These are phyloP conservation scores for Neofusicoccum laricinum DNA, from an alignment of 2,329 filamentous ascomycete genomes.

Conservation along the genomic window DNA sequence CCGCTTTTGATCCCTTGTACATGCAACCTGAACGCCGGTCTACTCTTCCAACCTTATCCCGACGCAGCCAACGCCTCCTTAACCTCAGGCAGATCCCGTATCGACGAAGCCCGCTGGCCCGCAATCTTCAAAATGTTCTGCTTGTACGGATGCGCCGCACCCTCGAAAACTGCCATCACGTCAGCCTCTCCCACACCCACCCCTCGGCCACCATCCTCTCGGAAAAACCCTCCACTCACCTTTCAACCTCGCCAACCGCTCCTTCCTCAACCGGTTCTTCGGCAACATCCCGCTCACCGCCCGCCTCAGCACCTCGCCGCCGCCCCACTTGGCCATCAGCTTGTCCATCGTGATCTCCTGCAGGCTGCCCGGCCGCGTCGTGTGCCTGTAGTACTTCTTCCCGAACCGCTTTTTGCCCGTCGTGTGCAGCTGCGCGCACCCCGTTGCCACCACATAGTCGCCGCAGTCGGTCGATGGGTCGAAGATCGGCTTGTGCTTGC, in stretches of 20 bases:
- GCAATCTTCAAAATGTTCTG: constrained; percentile 76
- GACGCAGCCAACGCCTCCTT: constrained; percentile 33
- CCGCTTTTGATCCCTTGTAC: constrained; percentile 1
- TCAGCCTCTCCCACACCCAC: not conserved
- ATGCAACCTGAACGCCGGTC: constrained; percentile 13
- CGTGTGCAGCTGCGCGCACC: constrained; percentile 80
- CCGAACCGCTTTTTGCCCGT: constrained; percentile 91
- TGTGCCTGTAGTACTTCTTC: constrained; percentile 96
- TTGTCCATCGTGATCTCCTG: constrained; percentile 90
- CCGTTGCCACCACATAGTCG: constrained; percentile 94
- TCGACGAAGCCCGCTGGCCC: constrained; percentile 43
- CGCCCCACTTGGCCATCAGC: constrained; percentile 91
- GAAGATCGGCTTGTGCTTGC: constrained; percentile 98
- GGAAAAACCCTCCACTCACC: constrained; percentile 40
- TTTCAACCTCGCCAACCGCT: constrained; percentile 83
- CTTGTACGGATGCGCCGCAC: constrained; percentile 87
- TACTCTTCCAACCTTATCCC: not conserved
- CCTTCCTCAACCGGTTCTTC: constrained; percentile 90
- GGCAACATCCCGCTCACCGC: constrained; percentile 97
- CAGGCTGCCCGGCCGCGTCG: constrained; percentile 81
- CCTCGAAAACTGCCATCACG: constrained; percentile 68
- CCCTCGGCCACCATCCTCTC: not conserved
- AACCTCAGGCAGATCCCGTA: constrained; percentile 34
- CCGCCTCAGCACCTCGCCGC: constrained; percentile 83
- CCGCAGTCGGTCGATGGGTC: constrained; percentile 98